Percentiles rank a stretch among this genome's conserved stretches.
Conservation (phyloP, 148 eudicot genomes). For the Fallopia convolvulus region DNA sequence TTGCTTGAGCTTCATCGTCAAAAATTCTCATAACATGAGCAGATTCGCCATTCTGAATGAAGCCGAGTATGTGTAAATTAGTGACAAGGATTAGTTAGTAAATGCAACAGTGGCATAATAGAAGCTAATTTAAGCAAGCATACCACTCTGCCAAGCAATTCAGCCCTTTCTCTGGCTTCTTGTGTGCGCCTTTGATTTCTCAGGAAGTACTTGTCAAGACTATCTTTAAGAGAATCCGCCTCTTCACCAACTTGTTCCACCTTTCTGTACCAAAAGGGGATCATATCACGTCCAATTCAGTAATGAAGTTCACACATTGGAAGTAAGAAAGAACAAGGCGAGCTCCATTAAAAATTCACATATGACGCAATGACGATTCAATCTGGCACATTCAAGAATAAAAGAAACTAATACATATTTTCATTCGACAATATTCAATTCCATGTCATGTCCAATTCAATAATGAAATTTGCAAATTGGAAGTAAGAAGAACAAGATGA, state of each 20-base stretch:
- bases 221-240: slow-evolving; percentile 83
- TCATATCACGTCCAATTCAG: neutral
- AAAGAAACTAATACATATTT: neutral
- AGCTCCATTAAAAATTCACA: neutral
- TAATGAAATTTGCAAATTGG: neutral
- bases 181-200: slow-evolving; percentile 63
- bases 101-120: neutral
- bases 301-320: neutral
- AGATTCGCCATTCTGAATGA: slow-evolving; percentile 63
- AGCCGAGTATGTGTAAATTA: neutral
- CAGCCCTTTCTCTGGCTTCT: slow-evolving; percentile 92
- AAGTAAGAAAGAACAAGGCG: too few relatives aligned
- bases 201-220: slow-evolving; percentile 63
- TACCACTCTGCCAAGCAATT: slow-evolving; percentile 84
- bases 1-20: slow-evolving; percentile 94
- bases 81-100: neutral
- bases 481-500: too few relatives aligned
- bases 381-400: neutral
- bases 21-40: slow-evolving; percentile 83
- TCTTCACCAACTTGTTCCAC: slow-evolving; percentile 94
- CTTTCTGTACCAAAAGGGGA: slow-evolving; percentile 38
- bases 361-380: neutral
- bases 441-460: neutral
- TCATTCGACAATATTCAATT: neutral
- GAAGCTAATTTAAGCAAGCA: slow-evolving; percentile 15